Percentiles rank a stretch among this genome's conserved stretches.
These are phyloP conservation scores for Taiwanofungus camphoratus DNA, from an alignment of 1,284 basidiomycete species.

Conservation along the genomic window DNA sequence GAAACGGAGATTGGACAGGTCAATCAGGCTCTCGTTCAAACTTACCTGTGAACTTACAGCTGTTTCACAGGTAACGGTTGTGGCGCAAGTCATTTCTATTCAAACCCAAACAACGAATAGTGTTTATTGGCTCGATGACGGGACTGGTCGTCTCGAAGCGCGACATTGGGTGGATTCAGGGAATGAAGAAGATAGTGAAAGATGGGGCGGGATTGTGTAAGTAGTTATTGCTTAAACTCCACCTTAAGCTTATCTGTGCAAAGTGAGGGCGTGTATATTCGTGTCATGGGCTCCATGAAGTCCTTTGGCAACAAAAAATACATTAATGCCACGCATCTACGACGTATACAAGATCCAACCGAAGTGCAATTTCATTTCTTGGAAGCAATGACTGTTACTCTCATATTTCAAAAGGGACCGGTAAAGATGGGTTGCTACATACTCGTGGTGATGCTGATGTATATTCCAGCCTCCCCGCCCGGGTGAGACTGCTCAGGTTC, in stretches of 20 bases:
- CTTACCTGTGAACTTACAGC: neutral
- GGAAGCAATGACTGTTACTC: constrained; percentile 46
- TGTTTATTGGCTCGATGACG: constrained; percentile 83
- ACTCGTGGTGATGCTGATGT: constrained; percentile 5
- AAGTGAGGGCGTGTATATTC: constrained; percentile 77
- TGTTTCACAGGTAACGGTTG: constrained; percentile 53
- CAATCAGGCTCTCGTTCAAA: constrained; percentile 16
- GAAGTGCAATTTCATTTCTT: constrained; percentile 81
- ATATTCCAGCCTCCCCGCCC: constrained; percentile 24
- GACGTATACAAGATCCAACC: constrained; percentile 64
- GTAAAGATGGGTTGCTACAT: constrained; percentile 19
- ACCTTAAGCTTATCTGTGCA: too few relatives aligned
- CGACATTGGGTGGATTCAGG: constrained; percentile 81
- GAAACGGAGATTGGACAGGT: constrained; percentile 80
- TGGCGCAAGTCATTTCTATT: constrained; percentile 77
- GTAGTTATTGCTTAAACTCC: too few relatives aligned
- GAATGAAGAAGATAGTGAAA: constrained; percentile 45
- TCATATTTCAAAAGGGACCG: constrained; percentile 37
- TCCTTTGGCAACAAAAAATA: constrained; percentile 80
- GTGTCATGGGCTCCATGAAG: constrained; percentile 90
- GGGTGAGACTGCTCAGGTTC: constrained; percentile 16
- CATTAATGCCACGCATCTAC: constrained; percentile 74
- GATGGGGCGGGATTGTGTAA: constrained; percentile 45
- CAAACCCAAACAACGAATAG: constrained; percentile 77
- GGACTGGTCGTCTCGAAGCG: constrained; percentile 84